Evolutionary conservation across 495 filamentous ascomycete genomes (phyloP).

Genomic region (Podospora pseudocomata): DNA sequence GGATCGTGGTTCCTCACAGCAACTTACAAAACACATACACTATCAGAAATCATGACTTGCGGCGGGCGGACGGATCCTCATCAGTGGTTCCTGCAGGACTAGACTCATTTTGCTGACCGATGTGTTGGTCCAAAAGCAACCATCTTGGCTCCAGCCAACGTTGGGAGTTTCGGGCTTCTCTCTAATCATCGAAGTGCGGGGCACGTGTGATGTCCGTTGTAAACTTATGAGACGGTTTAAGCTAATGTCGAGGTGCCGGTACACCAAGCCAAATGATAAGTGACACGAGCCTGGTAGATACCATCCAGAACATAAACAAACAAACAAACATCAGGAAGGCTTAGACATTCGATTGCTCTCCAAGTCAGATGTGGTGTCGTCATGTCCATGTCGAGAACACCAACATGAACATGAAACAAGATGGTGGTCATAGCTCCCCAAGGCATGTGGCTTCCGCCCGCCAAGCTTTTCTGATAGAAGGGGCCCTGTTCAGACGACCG

Average conservation of each 20-base stretch:
- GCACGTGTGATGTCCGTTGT: neutral
- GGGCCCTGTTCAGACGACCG: neutral
- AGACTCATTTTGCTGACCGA: conserved; percentile 8
- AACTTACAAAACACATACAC: neutral
- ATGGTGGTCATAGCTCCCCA: conserved; percentile 1
- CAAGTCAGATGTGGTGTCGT: neutral
- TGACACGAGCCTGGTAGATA: neutral
- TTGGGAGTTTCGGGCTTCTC: neutral
- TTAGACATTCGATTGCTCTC: neutral
- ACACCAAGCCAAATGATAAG: neutral
- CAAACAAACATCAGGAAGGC: neutral
- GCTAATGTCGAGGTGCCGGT: neutral
- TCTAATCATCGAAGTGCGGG: neutral
- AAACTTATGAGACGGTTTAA: neutral
- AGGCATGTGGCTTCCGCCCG: neutral
- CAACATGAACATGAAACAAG: neutral
- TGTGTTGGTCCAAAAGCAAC: neutral
- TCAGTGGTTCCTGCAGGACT: conserved; percentile 10
- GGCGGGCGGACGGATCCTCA: neutral
- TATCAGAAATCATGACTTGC: conserved; percentile 5
- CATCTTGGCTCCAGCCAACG: neutral
- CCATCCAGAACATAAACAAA: neutral
- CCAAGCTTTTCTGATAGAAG: neutral
- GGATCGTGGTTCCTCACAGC: neutral
- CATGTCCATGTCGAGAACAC: neutral